A percentile compares a stretch with the other conserved stretches of the same genome.
These are phyloP conservation scores for Porcisia hertigi DNA, from an alignment of 208 protist genomes.

Conservation along the genomic window DNA sequence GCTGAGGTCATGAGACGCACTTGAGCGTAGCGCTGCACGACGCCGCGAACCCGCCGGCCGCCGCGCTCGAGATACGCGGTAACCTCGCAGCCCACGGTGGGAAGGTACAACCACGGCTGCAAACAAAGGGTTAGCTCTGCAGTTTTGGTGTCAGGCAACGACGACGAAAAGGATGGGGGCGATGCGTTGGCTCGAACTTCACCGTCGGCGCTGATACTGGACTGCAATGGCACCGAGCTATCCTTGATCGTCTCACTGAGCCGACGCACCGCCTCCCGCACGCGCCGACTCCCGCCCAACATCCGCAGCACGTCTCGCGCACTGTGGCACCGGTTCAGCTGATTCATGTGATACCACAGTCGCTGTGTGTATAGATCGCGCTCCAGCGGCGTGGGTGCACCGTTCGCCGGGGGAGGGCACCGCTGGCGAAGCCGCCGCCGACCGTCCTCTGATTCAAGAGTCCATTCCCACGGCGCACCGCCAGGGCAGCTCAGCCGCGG, in stretches of 20 bases:
- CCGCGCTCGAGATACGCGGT: conserved; percentile 61
- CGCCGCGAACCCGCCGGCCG: conserved; percentile 48
- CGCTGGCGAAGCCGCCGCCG: conserved; percentile 41
- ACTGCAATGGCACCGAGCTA: not conserved
- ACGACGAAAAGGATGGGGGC: not conserved
- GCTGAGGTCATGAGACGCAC: conserved; percentile 82
- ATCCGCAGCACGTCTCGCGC: conserved; percentile 56
- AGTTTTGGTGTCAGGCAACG: not conserved
- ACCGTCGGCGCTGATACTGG: not conserved
- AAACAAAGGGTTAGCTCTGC: conserved; percentile 50
- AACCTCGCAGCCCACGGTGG: conserved; percentile 72
- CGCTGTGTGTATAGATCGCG: conserved; percentile 73
- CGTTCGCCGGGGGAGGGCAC: conserved; percentile 73
- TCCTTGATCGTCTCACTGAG: not conserved
- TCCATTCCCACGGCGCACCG: conserved; percentile 88
- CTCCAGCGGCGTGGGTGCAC: conserved; percentile 81
- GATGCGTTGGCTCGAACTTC: conserved; percentile 1
- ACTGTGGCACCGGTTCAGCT: conserved; percentile 60
- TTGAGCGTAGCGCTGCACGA: conserved; percentile 71
- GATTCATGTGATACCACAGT: conserved; percentile 76
- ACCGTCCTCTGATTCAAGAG: conserved; percentile 30
- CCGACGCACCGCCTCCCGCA: conserved; percentile 37
- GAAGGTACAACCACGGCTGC: conserved; percentile 78
- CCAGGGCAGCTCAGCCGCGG: conserved; percentile 69
- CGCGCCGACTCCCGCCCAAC: conserved; percentile 42